Evolutionary conservation across 495 filamentous ascomycete genomes (phyloP).

Genomic region (Penicillium alfredii): DNA sequence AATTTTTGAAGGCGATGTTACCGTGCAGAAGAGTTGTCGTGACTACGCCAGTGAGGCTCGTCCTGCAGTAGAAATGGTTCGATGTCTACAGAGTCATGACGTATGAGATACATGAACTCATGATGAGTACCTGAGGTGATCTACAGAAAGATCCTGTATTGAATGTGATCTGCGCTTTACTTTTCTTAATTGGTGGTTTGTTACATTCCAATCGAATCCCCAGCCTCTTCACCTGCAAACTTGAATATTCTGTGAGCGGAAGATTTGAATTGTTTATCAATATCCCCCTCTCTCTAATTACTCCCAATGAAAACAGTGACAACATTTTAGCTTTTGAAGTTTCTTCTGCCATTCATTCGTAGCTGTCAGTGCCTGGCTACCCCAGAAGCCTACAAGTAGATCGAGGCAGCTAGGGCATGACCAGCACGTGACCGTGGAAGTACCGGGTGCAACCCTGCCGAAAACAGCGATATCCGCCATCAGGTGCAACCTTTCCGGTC

Average conservation of each 20-base stretch:
- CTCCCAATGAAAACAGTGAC: too few species aligned
- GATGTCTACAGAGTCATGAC: conserved; percentile 19
- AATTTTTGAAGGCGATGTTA: not conserved
- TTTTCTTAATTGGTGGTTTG: not conserved
- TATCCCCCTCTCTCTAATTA: too few species aligned
- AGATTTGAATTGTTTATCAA: too few species aligned
- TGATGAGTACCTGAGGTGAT: conserved; percentile 8
- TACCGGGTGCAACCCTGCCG: conserved; percentile 23
- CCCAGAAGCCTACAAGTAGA: not conserved
- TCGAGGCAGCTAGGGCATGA: conserved; percentile 13
- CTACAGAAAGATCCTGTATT: conserved; percentile 2
- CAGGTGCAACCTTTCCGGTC: conserved; percentile 8
- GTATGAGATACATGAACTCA: conserved; percentile 7
- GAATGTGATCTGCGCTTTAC: not conserved
- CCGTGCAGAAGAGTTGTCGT: too few species aligned
- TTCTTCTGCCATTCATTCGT: not conserved
- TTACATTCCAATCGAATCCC: conserved; percentile 7
- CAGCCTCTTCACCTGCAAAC: too few species aligned
- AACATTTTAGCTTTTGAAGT: too few species aligned
- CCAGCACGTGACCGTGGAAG: conserved; percentile 13
- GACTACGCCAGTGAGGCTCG: too few species aligned
- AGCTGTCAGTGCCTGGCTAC: not conserved
- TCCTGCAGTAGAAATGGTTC: too few species aligned
- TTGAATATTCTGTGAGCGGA: too few species aligned
- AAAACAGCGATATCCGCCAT: conserved; percentile 12